Conservation (phyloP, 176 grass and related monocot genomes). For the Metroxylon sagu region DNA sequence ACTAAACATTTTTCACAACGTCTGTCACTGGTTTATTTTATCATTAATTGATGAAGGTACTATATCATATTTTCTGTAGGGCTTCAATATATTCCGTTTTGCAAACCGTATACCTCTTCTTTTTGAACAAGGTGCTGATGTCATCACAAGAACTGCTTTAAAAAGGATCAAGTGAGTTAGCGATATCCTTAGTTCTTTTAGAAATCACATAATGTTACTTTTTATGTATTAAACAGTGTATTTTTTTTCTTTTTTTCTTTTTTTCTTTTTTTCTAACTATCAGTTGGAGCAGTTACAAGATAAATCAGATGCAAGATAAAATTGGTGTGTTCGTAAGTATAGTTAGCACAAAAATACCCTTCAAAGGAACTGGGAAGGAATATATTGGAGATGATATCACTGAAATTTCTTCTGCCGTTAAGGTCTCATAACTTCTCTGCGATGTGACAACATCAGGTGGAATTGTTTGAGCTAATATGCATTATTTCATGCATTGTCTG, state of each 20-base stretch:
- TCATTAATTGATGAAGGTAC: background rate
- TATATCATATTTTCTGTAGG: slow-evolving; percentile 24
- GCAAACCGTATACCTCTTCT: slow-evolving; percentile 97
- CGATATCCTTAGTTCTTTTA: background rate
- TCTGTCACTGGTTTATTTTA: no score
- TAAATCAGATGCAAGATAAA: slow-evolving; percentile 90
- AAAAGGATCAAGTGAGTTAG: slow-evolving; percentile 77
- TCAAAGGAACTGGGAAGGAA: slow-evolving; percentile 96
- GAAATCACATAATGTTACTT: background rate
- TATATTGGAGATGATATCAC: slow-evolving; percentile 98
- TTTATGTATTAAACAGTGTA: background rate
- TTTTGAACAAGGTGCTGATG: slow-evolving; percentile 95
- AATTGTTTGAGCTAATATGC: background rate
- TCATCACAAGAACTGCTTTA: slow-evolving; percentile 86
- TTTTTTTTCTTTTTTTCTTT: background rate
- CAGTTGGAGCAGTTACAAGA: slow-evolving; percentile 93
- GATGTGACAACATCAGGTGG: no score
- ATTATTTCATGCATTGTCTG: slow-evolving; percentile 1
- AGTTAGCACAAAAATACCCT: slow-evolving; percentile 98
- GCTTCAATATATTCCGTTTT: slow-evolving; percentile 93
- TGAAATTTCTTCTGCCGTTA: slow-evolving; percentile 74
- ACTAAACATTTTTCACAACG: no score
- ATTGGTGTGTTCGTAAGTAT: slow-evolving; percentile 97
- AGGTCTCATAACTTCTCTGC: slow-evolving; percentile 33
- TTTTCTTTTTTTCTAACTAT: slow-evolving; percentile 22